Base-by-base conservation (phyloP, 2,329 filamentous ascomycete species). In the Trichoderma arundinaceum region DNA sequence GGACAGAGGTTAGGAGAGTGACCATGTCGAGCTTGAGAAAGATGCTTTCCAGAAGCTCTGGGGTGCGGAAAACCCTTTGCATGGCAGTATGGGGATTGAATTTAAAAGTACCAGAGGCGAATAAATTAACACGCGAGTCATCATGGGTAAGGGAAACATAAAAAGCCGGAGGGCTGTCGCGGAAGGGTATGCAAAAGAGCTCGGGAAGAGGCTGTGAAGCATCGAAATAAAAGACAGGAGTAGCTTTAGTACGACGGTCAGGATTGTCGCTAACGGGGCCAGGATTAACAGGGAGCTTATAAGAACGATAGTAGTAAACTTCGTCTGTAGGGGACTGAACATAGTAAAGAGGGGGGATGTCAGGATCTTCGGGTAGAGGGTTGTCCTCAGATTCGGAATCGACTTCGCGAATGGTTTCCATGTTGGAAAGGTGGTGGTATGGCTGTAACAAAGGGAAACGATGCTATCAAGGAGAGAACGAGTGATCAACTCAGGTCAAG, bases 41-140 rank as follows among this genome's bases (percentile, higher is more conserved):
- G 7, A 61, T 51, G 6, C 32, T 48, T 13, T 61, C 58, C 22
- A 61, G 38, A 32, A 61, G 22, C 58, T 61, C 58, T 13, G 58
- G 38, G 1, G 46, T 43, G 7, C 10, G 15, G 9, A 44, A 7
- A n/a, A 38, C 35, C 9, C 17, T 52, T 10, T 61, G 22, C 17
- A n/a, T 38, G 12, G 35, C 48, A 32, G 35, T 19, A 6, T 9
- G n/a, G 8, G 19, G 39, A 8, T 9, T 28, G 3, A 2, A n/a
- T n/a, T n/a, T n/a, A n/a, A n/a, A n/a, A n/a, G n/a, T n/a, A 17
- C 2, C 7, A 4, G 19, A 33, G 57, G 9, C 19, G 17, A 3
- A 4, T 10, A 61, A 10, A 33, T 52, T 51, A 5, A 43, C 38
- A 17, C 33, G n/a, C 19, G 46, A 33, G n/a, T 22, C 13, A 13